Evolutionary conservation across 2,329 filamentous ascomycete genomes (phyloP), one percentile per base, ranked within the genome.

Genomic region (Epichloe sibirici): DNA sequence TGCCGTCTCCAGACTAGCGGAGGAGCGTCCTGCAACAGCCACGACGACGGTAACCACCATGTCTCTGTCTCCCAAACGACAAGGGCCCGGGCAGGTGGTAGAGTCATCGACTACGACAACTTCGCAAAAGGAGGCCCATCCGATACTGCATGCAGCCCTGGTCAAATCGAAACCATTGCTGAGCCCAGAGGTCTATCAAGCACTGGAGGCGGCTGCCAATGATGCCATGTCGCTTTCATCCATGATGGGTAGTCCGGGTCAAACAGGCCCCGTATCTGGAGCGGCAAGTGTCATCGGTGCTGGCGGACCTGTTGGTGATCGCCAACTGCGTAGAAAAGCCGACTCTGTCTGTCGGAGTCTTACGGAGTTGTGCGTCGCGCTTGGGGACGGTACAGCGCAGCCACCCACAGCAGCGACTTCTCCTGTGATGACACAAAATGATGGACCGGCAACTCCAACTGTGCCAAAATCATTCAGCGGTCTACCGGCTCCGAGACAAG

Each of bases 261-360:
- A 88, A 49, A 84, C 78, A 2, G 79, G 81, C 0, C 81, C 82
- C 0, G 84, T 85, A 45, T 83, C 84, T 0, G 83, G 84, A 54
- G 81, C 78, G 44, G 79, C 80, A 12, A 84, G 83, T 61, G 73
- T 77, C 49, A 78, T 83, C 53, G 80, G 83, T 34, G 69, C 71
- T 37, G 68, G 69, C 49, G 67, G 71, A 12, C 37, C 44, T n/a
- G 74, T 83, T 11, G 84, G 87, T 1, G 91, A 98, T 65, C 82
- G 93, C 49, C 88, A 95, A 64, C 75, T 95, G 15, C 82, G 90
- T 48, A 82, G 91, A 56, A 96, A 95, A 68, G 88, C 89, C 31
- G 91, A 98, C 64, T 90, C 86, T 63, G 82, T 98, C 64, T 97
- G 93, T 66, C 85, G 91, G 51, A 93, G 87, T 62, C 71, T 98